A percentile compares a stretch with the other conserved stretches of the same genome.
These are phyloP conservation scores for Crucihimalaya himalaica DNA, from an alignment of 345 rosid species.

Conservation along the genomic window DNA sequence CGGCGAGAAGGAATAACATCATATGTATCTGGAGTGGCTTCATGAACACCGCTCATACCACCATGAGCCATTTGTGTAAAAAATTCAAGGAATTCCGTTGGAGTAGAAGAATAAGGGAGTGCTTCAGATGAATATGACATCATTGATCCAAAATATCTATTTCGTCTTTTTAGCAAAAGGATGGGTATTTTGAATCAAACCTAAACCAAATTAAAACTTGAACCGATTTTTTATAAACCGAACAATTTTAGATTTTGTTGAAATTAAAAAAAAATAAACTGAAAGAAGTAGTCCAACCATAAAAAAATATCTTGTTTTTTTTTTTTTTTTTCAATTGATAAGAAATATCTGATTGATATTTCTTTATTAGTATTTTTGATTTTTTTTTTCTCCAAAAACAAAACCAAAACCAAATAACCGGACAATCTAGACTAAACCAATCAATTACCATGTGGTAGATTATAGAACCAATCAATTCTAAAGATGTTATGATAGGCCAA, in stretches of 20 bases:
- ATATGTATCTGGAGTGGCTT: too few relatives aligned
- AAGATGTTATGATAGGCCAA: slow-evolving; percentile 15
- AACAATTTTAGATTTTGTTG: not conserved
- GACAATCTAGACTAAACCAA: slow-evolving; percentile 1
- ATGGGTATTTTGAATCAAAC: not conserved
- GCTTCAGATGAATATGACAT: too few relatives aligned
- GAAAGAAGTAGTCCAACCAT: too few relatives aligned
- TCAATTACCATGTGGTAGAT: not conserved
- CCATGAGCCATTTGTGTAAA: too few relatives aligned
- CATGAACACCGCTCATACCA: too few relatives aligned
- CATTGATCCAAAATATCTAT: too few relatives aligned
- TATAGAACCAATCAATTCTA: not conserved
- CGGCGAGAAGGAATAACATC: too few relatives aligned
- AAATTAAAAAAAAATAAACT: too few relatives aligned
- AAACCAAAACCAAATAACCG: not conserved
- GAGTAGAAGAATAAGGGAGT: too few relatives aligned
- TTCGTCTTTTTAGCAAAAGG: not conserved
- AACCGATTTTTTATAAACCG: not conserved
- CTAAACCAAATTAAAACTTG: not conserved
- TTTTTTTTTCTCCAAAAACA: not conserved
- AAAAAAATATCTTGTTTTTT: too few relatives aligned
- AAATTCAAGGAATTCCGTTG: too few relatives aligned
- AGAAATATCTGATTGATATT: not conserved
- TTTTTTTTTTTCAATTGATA: too few relatives aligned
- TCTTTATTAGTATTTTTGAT: not conserved